Evolutionary conservation across 495 filamentous ascomycete genomes (phyloP).

Genomic region (Penicillium steckii): DNA sequence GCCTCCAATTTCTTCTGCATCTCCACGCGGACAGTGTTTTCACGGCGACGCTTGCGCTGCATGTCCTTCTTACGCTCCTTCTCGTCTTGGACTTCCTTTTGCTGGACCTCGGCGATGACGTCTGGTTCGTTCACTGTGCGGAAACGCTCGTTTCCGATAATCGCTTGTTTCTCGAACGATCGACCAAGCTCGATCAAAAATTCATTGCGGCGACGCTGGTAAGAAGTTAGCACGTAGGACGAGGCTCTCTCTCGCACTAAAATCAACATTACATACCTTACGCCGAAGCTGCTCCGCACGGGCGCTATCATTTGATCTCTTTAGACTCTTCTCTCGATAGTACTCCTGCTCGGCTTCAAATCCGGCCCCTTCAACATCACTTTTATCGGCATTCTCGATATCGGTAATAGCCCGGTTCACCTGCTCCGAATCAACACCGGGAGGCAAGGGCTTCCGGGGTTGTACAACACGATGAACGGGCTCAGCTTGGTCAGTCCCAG

Average conservation of each 20-base stretch:
- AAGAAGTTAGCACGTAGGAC: slow-evolving; percentile 26
- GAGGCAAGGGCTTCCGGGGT: slow-evolving; percentile 21
- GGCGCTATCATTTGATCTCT: slow-evolving; percentile 61
- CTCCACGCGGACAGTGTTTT: slow-evolving; percentile 87
- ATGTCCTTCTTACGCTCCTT: slow-evolving; percentile 99
- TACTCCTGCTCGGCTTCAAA: slow-evolving; percentile 57
- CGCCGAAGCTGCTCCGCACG: slow-evolving; percentile 55
- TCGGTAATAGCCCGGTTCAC: slow-evolving; percentile 62
- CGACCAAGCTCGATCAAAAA: slow-evolving; percentile 48
- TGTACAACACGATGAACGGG: slow-evolving; percentile 8
- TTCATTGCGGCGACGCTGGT: slow-evolving; percentile 55
- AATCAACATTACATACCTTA: slow-evolving; percentile 40
- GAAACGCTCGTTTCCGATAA: slow-evolving; percentile 54
- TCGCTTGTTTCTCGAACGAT: slow-evolving; percentile 53
- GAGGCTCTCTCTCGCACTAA: neutral
- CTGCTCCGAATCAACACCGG: slow-evolving; percentile 57
- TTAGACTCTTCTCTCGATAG: slow-evolving; percentile 53
- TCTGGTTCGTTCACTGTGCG: slow-evolving; percentile 57
- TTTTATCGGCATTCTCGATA: slow-evolving; percentile 65
- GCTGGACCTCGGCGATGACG: slow-evolving; percentile 81
- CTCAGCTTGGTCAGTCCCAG: slow-evolving; percentile 4
- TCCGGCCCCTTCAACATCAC: slow-evolving; percentile 63
- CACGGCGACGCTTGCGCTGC: slow-evolving; percentile 94
- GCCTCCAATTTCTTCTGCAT: slow-evolving; percentile 83
- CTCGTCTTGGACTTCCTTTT: slow-evolving; percentile 86